Evolutionary conservation across 495 filamentous ascomycete genomes (phyloP), one percentile per base, ranked within the genome.

Genomic region (Neurospora sp.): DNA sequence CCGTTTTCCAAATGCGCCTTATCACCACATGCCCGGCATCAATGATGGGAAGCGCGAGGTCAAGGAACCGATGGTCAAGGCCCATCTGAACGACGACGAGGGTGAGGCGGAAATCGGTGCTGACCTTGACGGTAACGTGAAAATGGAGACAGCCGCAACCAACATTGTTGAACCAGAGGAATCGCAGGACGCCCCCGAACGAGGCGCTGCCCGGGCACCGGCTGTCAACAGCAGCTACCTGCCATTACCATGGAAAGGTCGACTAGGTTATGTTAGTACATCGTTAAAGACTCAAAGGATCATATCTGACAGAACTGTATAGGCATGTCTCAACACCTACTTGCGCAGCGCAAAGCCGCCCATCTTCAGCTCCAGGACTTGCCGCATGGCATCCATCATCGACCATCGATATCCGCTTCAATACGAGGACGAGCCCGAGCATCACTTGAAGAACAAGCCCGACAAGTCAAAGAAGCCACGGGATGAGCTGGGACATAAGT

Each of bases 271-370:
- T 86, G 94, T 96, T 79, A 85, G 90, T 84, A 44, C 69, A 70
- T 40, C 62, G 44, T 59, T 38, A 27, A 20, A 31, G 39, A 20
- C n/a, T 14, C 14, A 16, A 10, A 6, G 2, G 12, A 66, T 66
- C 12, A 10, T 4, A 66, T 35, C 54, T 66, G 5, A 66, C 14
- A 66, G 54, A 16, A 37, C 35, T 37, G 11, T 42, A 7, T 71
- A 94, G 92, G 93, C 94, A 31, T 97, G 93, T 79, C 85, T 99
- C 31, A 95, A 95, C 80, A 98, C 94, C 0, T 98, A 99, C 80
- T 89, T 99, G 4, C 92, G 96, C 48, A 88, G 88, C 70, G 91
- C 93, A 0, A 95, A 92, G 74, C 93, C 93, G 18, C 90, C 95
- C 0, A 89, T 98, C 11, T 98, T 98, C 82, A 92, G 90, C 79